Evolutionary conservation across 2,329 filamentous ascomycete genomes (phyloP).

Genomic region (Coniochaeta sp.): DNA sequence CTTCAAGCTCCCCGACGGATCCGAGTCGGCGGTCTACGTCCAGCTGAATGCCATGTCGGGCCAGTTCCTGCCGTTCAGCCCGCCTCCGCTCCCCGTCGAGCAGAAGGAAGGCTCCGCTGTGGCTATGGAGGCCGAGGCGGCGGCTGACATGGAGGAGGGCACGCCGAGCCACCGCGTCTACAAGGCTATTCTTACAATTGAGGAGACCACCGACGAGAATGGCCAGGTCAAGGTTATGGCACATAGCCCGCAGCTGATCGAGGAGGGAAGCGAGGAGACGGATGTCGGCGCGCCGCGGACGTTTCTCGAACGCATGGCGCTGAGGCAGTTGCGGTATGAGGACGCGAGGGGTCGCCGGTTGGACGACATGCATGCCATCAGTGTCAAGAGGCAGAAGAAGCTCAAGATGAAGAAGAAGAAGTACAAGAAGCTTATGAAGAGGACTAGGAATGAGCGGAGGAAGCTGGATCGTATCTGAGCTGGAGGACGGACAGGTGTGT

Average conservation of each 20-base stretch:
- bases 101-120: slow-evolving; percentile 30
- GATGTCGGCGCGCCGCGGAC: slow-evolving; percentile 27
- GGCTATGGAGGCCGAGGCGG: slow-evolving; percentile 20
- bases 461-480: slow-evolving; percentile 65
- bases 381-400: slow-evolving; percentile 85
- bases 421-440: slow-evolving; percentile 98
- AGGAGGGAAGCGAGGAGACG: slow-evolving; percentile 25
- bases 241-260: slow-evolving; percentile 51
- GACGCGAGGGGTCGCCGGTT: slow-evolving; percentile 41
- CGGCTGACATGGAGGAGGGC: slow-evolving; percentile 19
- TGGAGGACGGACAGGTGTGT: neutral
- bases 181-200: slow-evolving; percentile 59
- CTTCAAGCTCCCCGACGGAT: slow-evolving; percentile 48
- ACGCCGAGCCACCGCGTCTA: slow-evolving; percentile 47
- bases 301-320: slow-evolving; percentile 65
- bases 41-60: slow-evolving; percentile 63
- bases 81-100: slow-evolving; percentile 72
- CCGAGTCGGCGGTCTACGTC: slow-evolving; percentile 52
- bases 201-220: slow-evolving; percentile 54
- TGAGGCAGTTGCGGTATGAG: slow-evolving; percentile 54
- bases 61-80: slow-evolving; percentile 72
- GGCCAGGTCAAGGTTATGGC: slow-evolving; percentile 54
- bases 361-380: slow-evolving; percentile 68
- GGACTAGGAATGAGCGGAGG: slow-evolving; percentile 79
- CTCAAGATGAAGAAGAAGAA: slow-evolving; percentile 99